Base-by-base conservation (phyloP, 1,139 yeast species). In the Sugiyamaella grinbergsii region DNA sequence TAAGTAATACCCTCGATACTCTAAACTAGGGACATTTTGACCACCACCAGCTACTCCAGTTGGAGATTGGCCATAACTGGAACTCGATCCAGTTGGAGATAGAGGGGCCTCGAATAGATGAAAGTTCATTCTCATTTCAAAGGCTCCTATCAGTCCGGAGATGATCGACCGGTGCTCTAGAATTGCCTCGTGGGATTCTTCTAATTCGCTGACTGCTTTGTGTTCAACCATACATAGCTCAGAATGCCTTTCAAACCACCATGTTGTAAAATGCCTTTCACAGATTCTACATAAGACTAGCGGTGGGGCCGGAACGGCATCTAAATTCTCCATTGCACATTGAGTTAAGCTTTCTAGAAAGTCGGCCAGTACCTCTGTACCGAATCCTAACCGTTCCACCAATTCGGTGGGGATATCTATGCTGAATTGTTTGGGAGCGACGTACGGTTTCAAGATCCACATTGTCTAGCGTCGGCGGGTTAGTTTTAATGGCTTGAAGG, bases 201-300 rank as follows among this genome's bases (percentile, higher is more conserved):
- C 89, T n/a, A 93, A 80, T 40, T 84, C 83, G 56, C 90, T 91
- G 61, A 83, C 89, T 2, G 86, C 80, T 59, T 85, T 79, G 67
- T 90, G 96, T 64, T 90, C 98, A 39, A 88, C 80, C 24, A 87
- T 74, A 62, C 99, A 94, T 49, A 87, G 73, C 63, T 90, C 95
- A 1, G 94, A 84, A 68, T 94, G 99, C 48, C 84, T 79, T 62
- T 91, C 98, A 46, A 93, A 75, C 83, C 95, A 93, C 98, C 98
- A 94, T 1, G 93, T 89, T 1, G 96, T 97, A n/a, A 91, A 82
- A 47, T 80, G 79, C 24, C 83, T 81, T 63, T 94, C 99, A 68
- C 99, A 94, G 18, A 94, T 90, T 47, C 96, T 77, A 67, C 99
- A 94, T 37, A 91, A 72, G 40, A 89, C 87, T 42, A 82, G 75